Evolutionary conservation across 805 yeast genomes (phyloP).

Genomic region (Candida ulmi): DNA sequence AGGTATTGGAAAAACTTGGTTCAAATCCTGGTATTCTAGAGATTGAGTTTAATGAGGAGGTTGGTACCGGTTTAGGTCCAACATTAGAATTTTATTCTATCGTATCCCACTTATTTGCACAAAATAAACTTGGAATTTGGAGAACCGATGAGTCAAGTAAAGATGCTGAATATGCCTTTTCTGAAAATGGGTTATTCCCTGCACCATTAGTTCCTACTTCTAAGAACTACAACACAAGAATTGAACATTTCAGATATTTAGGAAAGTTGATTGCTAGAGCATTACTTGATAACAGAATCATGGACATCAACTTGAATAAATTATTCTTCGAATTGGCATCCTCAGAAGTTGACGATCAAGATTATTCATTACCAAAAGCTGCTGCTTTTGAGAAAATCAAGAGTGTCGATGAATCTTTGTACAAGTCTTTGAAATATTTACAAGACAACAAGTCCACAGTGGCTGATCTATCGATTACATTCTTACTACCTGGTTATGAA

Average conservation of each 20-base stretch:
- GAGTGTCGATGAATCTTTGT: constrained; percentile 52
- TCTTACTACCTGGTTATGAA: constrained; percentile 73
- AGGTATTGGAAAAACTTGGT: constrained; percentile 72
- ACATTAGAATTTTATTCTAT: constrained; percentile 87
- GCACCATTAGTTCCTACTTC: constrained; percentile 39
- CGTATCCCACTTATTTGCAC: constrained; percentile 71
- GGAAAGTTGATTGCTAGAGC: constrained; percentile 89
- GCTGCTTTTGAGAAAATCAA: constrained; percentile 27
- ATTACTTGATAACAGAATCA: constrained; percentile 76
- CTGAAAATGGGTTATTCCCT: constrained; percentile 66
- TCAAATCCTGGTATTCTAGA: constrained; percentile 77
- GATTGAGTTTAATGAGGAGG: constrained; percentile 84
- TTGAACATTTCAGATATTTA: constrained; percentile 54
- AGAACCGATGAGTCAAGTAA: constrained; percentile 33
- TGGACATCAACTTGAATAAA: constrained; percentile 75
- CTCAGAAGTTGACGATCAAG: constrained; percentile 20
- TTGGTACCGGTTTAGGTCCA: constrained; percentile 96
- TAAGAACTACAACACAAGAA: constrained; percentile 34
- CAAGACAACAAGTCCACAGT: constrained; percentile 36
- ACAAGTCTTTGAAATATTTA: constrained; percentile 51
- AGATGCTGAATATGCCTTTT: constrained; percentile 33
- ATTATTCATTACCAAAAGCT: constrained; percentile 3
- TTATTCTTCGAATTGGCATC: constrained; percentile 61
- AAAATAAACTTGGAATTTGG: constrained; percentile 62
- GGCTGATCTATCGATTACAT: constrained; percentile 53